phyloP scores from a whole-genome alignment of 495 filamentous ascomycete species.

The Echria macrotheca region DNA sequence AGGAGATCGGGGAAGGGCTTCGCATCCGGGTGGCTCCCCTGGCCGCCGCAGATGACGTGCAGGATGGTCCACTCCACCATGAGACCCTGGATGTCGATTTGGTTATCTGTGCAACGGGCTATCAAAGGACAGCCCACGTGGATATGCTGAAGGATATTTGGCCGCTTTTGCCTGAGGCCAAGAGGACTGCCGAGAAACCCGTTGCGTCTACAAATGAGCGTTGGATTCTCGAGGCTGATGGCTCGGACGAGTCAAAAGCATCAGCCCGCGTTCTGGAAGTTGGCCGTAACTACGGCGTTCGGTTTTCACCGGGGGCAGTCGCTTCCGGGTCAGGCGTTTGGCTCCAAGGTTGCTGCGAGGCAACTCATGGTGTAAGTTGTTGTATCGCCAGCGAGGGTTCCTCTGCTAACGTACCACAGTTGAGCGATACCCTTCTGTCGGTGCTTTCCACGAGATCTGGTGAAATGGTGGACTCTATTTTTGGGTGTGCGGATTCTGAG shows the following conservation, averaged over 20 bases:
- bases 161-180: constrained; percentile 52
- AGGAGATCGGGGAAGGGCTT: constrained; percentile 39
- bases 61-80: constrained; percentile 31
- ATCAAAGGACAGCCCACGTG: constrained; percentile 71
- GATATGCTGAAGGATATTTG: constrained; percentile 63
- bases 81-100: constrained; percentile 69
- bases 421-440: constrained; percentile 74
- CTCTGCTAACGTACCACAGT: constrained; percentile 26
- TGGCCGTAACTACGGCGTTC: constrained; percentile 66
- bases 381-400: not conserved
- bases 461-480: constrained; percentile 70
- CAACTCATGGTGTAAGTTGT: constrained; percentile 75
- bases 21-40: constrained; percentile 38
- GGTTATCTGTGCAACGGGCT: constrained; percentile 84
- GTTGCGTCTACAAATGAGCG: constrained; percentile 19
- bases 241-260: not conserved
- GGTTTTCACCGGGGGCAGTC: constrained; percentile 61
- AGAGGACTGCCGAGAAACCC: not conserved
- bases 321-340: constrained; percentile 69
- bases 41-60: constrained; percentile 11
- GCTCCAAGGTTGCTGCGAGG: constrained; percentile 93
- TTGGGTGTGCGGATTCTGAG: constrained; percentile 43
- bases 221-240: not conserved
- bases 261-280: constrained; percentile 27
- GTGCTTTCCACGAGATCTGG: constrained; percentile 67